Base-by-base conservation (phyloP, 2,329 filamentous ascomycete species). In the Xylariales sp. region DNA sequence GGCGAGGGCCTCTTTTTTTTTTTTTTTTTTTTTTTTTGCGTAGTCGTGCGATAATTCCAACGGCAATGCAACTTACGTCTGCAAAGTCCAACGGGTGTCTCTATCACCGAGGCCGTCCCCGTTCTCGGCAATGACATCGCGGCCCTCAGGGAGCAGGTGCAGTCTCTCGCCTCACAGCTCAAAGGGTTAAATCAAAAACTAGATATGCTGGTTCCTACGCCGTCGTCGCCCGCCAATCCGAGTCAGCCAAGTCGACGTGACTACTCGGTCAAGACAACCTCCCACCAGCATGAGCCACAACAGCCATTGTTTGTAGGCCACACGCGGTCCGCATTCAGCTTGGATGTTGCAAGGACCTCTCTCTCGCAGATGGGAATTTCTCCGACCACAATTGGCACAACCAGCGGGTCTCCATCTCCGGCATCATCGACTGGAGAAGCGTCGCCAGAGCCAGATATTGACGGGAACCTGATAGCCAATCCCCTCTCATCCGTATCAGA, bases 261-360 rank as follows among this genome's bases (percentile, higher is more conserved):
- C 6, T 58, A 58, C 55, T 34, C 16, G 43, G 28, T 9, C 14
- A 58, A 16, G 34, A 18, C 18, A 32, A 58, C 43, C 16, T 48
- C 14, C 28, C 41, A n/a, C 23, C 36, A 58, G 23, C 28, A 58
- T 6, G 39, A 53, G 36, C 58, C 48, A 18, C 61, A 50, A 14
- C 61, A 57, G 45, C 52, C 61, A 23, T 45, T 63, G 12, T 63
- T 63, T 34, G 41, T 63, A 43, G 61, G 61, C 2, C 61, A 63
- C 48, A 63, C 61, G 18, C 43, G 48, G 32, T 57, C 61, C 3
- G 61, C 61, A 18, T 63, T 63, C 16, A 63, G 45, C 14, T 34
- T 63, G 16, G 43, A 63, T 57, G 52, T 36, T 1, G 61, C 61
- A 49, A 63, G 57, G 52, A 50, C 43, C 16, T 57, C 61, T 36